Evolutionary conservation across 371 early-diverging fungal species (phyloP).

Genomic region (Mucor sp.): DNA sequence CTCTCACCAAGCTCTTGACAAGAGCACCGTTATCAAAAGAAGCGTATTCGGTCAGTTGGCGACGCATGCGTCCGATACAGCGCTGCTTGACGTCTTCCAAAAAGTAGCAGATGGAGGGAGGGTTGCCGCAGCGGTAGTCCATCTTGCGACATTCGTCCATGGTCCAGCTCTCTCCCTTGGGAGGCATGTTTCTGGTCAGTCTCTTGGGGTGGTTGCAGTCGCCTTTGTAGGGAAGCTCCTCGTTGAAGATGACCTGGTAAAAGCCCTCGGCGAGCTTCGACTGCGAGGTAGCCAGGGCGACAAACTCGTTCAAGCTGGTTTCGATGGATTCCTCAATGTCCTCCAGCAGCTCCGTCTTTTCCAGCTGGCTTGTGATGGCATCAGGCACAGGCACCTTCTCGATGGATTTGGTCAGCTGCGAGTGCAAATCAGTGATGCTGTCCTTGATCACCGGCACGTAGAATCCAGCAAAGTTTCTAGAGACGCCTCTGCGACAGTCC

Average conservation of each 20-base stretch:
- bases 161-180: constrained; percentile 57
- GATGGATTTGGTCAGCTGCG: constrained; percentile 31
- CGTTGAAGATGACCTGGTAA: constrained; percentile 56
- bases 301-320: constrained; percentile 21
- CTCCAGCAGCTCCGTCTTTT: constrained; percentile 36
- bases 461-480: constrained; percentile 53
- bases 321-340: constrained; percentile 24
- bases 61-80: constrained; percentile 38
- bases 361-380: constrained; percentile 28
- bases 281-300: constrained; percentile 21
- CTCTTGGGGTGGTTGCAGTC: constrained; percentile 63
- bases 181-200: constrained; percentile 55
- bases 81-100: constrained; percentile 49
- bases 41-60: constrained; percentile 37
- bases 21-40: constrained; percentile 39
- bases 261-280: constrained; percentile 42
- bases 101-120: constrained; percentile 68
- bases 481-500: constrained; percentile 57
- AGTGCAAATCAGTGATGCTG: constrained; percentile 30
- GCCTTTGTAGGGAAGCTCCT: constrained; percentile 63
- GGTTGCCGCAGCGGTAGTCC: constrained; percentile 72
- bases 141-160: constrained; percentile 60
- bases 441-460: constrained; percentile 42
- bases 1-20: constrained; percentile 31
- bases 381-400: constrained; percentile 29